Evolutionary conservation across 2,329 filamentous ascomycete species (phyloP), one percentile per base, ranked within the genome.

Genomic region (Epichloe gansuensis): DNA sequence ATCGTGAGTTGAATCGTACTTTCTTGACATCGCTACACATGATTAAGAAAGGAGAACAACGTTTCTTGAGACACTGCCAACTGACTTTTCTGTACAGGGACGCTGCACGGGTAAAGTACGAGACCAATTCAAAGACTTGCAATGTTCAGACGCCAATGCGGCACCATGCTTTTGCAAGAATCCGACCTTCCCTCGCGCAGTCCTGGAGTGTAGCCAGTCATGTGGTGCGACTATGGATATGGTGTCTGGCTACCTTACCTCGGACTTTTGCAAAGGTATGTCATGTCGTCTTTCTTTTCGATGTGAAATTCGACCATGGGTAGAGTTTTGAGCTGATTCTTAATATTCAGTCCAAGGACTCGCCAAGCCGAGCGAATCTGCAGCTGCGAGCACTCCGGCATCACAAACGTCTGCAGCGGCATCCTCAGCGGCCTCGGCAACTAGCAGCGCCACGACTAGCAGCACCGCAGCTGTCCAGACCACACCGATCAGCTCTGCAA

Each of bases 141-240:
- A 49, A 9, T 69, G 66, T 41, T 39, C 45, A n/a, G 62, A 56
- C 53, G 63, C 63, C 36, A 57, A 59, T 42, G 59, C 67, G 31
- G 59, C 60, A 21, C 57, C 61, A 15, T 76, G 74, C 54, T 63
- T 75, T 15, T 76, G 74, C 56, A 58, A 54, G 31, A 66, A 66
- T 11, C 50, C 60, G 1, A 59, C 59, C 21, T 71, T 70, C 50
- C 46, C 59, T 31, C 59, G 59, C 51, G 69, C 68, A n/a, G 63
- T 74, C 46, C 59, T 62, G 23, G 71, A 74, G 47, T 75, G 72
- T 53, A 65, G 58, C 44, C 59, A 60, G 12, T 45, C 50, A 9
- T 66, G 63, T 53, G 59, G 55, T 41, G 61, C 59, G 42, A 57
- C 54, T 11, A 48, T 54, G 12, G 55, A 55, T 25, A 59, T 60